A percentile compares a stretch with the other conserved stretches of the same genome.
phyloP scores from a whole-genome alignment of 306 rosid species.

The Boehmeria nivea region DNA sequence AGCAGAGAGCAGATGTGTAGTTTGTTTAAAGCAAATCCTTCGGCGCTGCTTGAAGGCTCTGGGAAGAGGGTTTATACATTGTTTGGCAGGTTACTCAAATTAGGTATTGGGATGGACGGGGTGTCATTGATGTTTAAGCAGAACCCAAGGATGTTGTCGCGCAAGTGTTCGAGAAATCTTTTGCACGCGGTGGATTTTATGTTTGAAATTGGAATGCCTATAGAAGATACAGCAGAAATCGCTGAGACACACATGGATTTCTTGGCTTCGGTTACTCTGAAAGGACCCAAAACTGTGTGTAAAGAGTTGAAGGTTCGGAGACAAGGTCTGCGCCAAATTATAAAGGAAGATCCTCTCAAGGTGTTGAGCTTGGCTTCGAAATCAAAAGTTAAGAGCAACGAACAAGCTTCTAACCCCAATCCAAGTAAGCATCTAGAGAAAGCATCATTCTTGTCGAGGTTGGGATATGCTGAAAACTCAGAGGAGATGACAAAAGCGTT shows the following conservation, averaged over 20 bases:
- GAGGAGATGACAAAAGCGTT: slow-evolving; percentile 68
- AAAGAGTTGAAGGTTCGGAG: slow-evolving; percentile 44
- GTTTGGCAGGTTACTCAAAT: slow-evolving; percentile 41
- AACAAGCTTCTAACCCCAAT: slow-evolving; percentile 9
- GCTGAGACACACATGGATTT: slow-evolving; percentile 37
- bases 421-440: slow-evolving; percentile 42
- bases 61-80: slow-evolving; percentile 46
- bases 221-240: slow-evolving; percentile 41
- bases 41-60: slow-evolving; percentile 49
- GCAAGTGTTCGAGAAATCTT: slow-evolving; percentile 35
- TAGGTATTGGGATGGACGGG: slow-evolving; percentile 42
- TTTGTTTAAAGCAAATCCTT: slow-evolving; percentile 51
- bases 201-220: slow-evolving; percentile 47
- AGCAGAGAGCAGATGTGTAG: slow-evolving; percentile 36
- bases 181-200: slow-evolving; percentile 45
- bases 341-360: slow-evolving; percentile 50
- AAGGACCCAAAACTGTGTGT: slow-evolving; percentile 50
- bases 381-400: slow-evolving; percentile 17
- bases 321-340: slow-evolving; percentile 38
- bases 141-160: slow-evolving; percentile 42
- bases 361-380: slow-evolving; percentile 48
- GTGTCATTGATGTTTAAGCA: slow-evolving; percentile 39
- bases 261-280: slow-evolving; percentile 36
- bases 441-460: slow-evolving; percentile 49
- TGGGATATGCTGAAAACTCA: slow-evolving; percentile 67